phyloP scores from a whole-genome alignment of 2,329 filamentous ascomycete genomes.

The Blastomyces gilchristii region DNA sequence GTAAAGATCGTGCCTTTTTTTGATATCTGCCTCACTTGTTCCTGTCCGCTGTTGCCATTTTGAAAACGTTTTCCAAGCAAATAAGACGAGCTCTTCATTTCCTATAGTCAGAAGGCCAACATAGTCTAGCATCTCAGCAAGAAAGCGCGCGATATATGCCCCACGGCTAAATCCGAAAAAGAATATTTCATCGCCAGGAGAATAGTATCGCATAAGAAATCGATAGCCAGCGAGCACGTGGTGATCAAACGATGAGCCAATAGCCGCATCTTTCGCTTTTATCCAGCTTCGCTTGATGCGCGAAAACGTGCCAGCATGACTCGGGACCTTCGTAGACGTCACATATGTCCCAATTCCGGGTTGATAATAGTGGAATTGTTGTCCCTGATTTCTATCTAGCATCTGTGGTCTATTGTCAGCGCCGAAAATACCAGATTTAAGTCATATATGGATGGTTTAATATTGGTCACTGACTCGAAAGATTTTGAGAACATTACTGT shows the following conservation, averaged over 20 bases:
- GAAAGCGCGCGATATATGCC: conserved; percentile 44
- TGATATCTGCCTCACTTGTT: conserved; percentile 13
- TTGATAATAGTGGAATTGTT: conserved; percentile 18
- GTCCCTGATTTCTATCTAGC: conserved; percentile 28
- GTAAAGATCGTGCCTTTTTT: conserved; percentile 13
- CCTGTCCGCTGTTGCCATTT: conserved; percentile 27
- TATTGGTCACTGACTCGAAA: conserved; percentile 16
- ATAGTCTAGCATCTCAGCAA: conserved; percentile 43
- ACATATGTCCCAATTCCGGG: conserved; percentile 39
- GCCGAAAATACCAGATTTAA: neutral
- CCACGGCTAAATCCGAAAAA: conserved; percentile 48
- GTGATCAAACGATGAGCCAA: conserved; percentile 34
- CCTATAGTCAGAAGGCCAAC: conserved; percentile 43
- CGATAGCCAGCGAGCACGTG: conserved; percentile 46
- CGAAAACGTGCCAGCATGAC: conserved; percentile 24
- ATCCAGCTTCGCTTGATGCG: conserved; percentile 15
- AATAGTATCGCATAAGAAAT: conserved; percentile 48
- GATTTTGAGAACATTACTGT: conserved; percentile 47
- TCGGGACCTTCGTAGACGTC: conserved; percentile 25
- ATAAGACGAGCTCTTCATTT: conserved; percentile 45
- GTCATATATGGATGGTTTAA: neutral
- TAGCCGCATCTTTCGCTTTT: conserved; percentile 15
- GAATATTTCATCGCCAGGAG: conserved; percentile 43
- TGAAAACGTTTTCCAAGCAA: conserved; percentile 34
- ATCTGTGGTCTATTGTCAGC: conserved; percentile 19